A percentile compares a stretch with the other conserved stretches of the same genome.
Evolutionary conservation across 2,329 filamentous ascomycete genomes (phyloP).

Genomic region (Penicillium sp.): DNA sequence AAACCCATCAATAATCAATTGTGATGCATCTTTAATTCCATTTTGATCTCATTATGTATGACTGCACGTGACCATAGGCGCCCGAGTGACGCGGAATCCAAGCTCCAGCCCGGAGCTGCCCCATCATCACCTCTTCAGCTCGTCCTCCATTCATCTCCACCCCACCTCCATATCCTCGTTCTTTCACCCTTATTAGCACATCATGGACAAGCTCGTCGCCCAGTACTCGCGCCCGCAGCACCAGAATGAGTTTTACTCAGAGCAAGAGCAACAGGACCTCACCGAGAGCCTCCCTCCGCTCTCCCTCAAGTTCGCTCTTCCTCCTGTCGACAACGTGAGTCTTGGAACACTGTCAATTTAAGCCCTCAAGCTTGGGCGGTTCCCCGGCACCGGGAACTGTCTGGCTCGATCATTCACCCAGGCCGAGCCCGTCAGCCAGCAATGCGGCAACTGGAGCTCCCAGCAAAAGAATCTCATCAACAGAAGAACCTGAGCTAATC

Average conservation of each 20-base stretch:
- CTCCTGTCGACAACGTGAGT: slow-evolving; percentile 83
- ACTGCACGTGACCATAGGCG: slow-evolving; percentile 33
- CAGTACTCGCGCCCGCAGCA: slow-evolving; percentile 81
- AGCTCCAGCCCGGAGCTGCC: slow-evolving; percentile 28
- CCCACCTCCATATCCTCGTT: slow-evolving; percentile 5
- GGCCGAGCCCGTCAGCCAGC: background rate
- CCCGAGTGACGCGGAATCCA: slow-evolving; percentile 37
- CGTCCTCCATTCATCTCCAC: slow-evolving; percentile 13
- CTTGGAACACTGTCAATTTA: background rate
- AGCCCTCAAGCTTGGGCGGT: background rate
- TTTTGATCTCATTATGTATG: background rate
- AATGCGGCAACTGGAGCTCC: slow-evolving; percentile 6
- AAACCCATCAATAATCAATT: background rate
- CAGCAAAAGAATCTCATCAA: background rate
- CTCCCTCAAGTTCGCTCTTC: slow-evolving; percentile 91
- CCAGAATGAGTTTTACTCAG: slow-evolving; percentile 69
- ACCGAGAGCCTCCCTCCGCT: slow-evolving; percentile 70
- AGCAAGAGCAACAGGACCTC: slow-evolving; percentile 74
- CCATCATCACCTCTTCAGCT: slow-evolving; percentile 20
- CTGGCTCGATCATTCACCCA: background rate
- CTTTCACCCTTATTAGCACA: slow-evolving; percentile 18
- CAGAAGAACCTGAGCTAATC: slow-evolving; percentile 3
- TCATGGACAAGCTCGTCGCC: slow-evolving; percentile 90
- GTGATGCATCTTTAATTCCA: background rate
- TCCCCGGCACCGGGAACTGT: background rate